These are phyloP conservation scores for Fusarium sp. DNA, from an alignment of 2,329 filamentous ascomycete genomes.

Conservation along the genomic window DNA sequence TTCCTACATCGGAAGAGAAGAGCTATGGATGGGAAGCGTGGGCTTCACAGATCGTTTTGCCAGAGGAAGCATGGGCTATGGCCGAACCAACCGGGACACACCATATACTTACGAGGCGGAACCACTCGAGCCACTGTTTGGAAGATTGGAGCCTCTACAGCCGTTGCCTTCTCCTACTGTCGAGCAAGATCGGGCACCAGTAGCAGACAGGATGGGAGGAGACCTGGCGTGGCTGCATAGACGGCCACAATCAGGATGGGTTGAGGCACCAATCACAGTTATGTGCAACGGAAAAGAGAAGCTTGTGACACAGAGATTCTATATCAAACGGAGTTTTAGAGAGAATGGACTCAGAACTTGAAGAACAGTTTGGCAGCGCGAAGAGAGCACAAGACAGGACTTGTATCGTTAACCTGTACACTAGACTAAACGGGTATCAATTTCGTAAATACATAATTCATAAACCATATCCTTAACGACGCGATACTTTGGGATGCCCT, in stretches of 20 bases:
- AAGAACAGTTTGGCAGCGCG: neutral
- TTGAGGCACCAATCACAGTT: neutral
- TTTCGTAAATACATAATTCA: conserved; percentile 9
- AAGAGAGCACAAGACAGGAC: neutral
- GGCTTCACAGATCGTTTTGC: conserved; percentile 38
- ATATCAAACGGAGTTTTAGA: conserved; percentile 7
- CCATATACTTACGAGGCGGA: conserved; percentile 15
- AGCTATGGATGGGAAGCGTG: conserved; percentile 39
- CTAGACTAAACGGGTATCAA: conserved; percentile 5
- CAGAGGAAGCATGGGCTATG: conserved; percentile 25
- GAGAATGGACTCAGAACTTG: neutral
- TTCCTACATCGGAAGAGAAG: neutral
- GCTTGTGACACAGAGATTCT: neutral
- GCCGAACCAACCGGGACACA: neutral
- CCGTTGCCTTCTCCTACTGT: neutral
- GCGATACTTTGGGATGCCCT: conserved; percentile 3
- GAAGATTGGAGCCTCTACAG: neutral
- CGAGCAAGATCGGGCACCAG: neutral
- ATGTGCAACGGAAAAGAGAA: conserved; percentile 18
- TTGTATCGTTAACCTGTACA: neutral
- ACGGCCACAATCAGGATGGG: neutral
- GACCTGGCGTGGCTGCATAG: neutral
- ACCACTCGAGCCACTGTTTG: conserved; percentile 41
- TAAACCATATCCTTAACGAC: neutral
- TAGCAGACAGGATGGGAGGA: neutral